phyloP scores from a whole-genome alignment of 371 early-diverging fungal genomes.

The Saksenaea vasiformis region DNA sequence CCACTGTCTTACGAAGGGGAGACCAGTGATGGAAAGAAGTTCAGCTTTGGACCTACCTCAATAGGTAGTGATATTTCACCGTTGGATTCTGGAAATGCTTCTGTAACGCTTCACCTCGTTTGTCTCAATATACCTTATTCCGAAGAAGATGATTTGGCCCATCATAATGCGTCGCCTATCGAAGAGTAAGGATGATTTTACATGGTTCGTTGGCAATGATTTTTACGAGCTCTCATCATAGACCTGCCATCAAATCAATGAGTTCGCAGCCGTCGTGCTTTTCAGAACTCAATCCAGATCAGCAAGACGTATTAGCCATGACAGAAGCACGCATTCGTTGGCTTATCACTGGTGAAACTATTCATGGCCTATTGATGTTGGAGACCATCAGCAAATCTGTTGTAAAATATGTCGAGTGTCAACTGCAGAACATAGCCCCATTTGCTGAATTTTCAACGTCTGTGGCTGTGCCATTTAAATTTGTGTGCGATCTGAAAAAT shows the following conservation, averaged over 20 bases:
- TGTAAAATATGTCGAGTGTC: slow-evolving; percentile 56
- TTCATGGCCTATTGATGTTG: slow-evolving; percentile 65
- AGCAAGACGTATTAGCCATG: slow-evolving; percentile 63
- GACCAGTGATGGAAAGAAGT: slow-evolving; percentile 27
- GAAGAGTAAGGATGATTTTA: slow-evolving; percentile 12
- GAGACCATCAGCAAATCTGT: slow-evolving; percentile 50
- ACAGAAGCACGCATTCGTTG: slow-evolving; percentile 60
- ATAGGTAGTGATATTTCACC: slow-evolving; percentile 58
- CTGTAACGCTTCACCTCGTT: slow-evolving; percentile 60
- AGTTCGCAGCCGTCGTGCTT: slow-evolving; percentile 45
- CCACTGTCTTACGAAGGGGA: slow-evolving; percentile 55
- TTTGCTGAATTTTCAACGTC: slow-evolving; percentile 59
- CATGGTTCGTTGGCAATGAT: background rate
- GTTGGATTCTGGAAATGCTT: slow-evolving; percentile 56
- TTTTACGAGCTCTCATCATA: slow-evolving; percentile 3
- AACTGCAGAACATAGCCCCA: slow-evolving; percentile 45
- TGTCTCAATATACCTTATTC: slow-evolving; percentile 60
- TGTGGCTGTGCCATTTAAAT: slow-evolving; percentile 55
- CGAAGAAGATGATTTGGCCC: slow-evolving; percentile 30
- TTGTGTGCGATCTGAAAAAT: slow-evolving; percentile 45
- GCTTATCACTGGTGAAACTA: slow-evolving; percentile 73
- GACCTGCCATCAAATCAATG: slow-evolving; percentile 31
- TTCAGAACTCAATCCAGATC: slow-evolving; percentile 49
- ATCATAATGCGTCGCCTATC: slow-evolving; percentile 6
- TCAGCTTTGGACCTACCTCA: slow-evolving; percentile 51